Percentiles rank a stretch among this genome's conserved stretches.
phyloP scores from a whole-genome alignment of 2,329 filamentous ascomycete genomes.

The Calonectria multiphialidica region DNA sequence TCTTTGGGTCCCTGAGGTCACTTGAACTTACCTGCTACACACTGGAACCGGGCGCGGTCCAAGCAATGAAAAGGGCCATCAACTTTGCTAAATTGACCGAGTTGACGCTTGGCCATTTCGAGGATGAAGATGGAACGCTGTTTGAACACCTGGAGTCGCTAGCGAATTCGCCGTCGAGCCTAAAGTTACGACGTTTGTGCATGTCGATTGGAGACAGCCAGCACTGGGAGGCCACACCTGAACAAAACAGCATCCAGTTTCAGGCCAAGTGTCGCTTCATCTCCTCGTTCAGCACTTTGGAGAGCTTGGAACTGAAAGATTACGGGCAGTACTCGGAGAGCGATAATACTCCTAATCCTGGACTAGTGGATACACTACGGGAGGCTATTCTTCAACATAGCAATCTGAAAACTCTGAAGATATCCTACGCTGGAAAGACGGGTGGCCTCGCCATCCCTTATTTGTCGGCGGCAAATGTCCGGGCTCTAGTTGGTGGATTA shows the following conservation, averaged over 20 bases:
- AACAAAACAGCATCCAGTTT: not conserved
- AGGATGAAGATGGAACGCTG: not conserved
- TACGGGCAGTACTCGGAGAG: slow-evolving; percentile 9
- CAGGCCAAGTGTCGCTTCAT: slow-evolving; percentile 21
- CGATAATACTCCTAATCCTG: not conserved
- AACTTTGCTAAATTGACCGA: slow-evolving; percentile 25
- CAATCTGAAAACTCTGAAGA: slow-evolving; percentile 21
- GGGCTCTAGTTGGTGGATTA: slow-evolving; percentile 24
- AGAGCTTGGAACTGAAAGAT: slow-evolving; percentile 11
- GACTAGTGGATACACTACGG: slow-evolving; percentile 14
- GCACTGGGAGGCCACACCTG: not conserved
- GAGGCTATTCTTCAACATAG: slow-evolving; percentile 33
- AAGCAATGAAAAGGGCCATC: slow-evolving; percentile 12
- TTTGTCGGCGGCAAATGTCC: slow-evolving; percentile 22
- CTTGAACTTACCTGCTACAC: slow-evolving; percentile 8
- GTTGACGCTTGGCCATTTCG: not conserved
- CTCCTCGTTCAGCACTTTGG: slow-evolving; percentile 32
- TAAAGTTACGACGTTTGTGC: slow-evolving; percentile 15
- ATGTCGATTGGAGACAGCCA: not conserved
- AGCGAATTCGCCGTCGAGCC: not conserved
- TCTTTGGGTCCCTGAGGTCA: slow-evolving; percentile 20
- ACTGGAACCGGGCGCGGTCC: not conserved
- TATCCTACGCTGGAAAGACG: not conserved
- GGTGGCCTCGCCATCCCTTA: slow-evolving; percentile 11
- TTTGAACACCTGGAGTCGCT: slow-evolving; percentile 6